Evolutionary conservation across 139 green algal genomes (phyloP).

Genomic region (Picochlorum sp.): DNA sequence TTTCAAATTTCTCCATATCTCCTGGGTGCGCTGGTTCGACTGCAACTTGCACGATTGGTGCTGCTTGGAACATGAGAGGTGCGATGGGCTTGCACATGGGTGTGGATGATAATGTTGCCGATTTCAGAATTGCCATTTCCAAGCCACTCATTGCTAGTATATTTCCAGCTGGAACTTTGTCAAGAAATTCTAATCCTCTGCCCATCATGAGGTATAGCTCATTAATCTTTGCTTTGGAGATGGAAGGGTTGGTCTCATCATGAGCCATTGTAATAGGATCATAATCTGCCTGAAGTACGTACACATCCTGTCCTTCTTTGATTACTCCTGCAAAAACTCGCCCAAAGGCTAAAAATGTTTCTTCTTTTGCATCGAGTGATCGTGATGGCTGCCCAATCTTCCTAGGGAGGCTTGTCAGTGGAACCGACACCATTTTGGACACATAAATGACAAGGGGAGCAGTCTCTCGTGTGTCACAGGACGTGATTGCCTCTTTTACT

Average conservation of each 20-base stretch:
- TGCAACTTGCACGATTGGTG: constrained; percentile 87
- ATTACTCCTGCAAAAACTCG: constrained; percentile 74
- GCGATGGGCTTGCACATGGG: constrained; percentile 64
- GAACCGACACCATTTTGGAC: constrained; percentile 90
- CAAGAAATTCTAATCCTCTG: constrained; percentile 48
- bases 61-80: constrained; percentile 85
- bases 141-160: constrained; percentile 81
- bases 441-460: constrained; percentile 81
- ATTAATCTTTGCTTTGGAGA: constrained; percentile 2
- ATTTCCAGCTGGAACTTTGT: constrained; percentile 78
- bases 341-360: constrained; percentile 85
- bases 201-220: constrained; percentile 97
- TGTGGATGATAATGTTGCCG: constrained; percentile 74
- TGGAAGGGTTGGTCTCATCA: background rate
- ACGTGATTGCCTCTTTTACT: constrained; percentile 19
- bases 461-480: constrained; percentile 24
- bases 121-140: constrained; percentile 79
- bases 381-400: constrained; percentile 21
- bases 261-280: constrained; percentile 33
- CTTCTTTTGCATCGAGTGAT: constrained; percentile 22
- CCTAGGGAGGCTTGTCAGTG: constrained; percentile 45
- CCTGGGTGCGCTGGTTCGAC: constrained; percentile 72
- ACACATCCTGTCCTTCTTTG: constrained; percentile 41
- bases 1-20: constrained; percentile 69
- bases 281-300: constrained; percentile 74